Base-by-base conservation (phyloP, 257 asterid genomes). In the Ilex aquifolium region DNA sequence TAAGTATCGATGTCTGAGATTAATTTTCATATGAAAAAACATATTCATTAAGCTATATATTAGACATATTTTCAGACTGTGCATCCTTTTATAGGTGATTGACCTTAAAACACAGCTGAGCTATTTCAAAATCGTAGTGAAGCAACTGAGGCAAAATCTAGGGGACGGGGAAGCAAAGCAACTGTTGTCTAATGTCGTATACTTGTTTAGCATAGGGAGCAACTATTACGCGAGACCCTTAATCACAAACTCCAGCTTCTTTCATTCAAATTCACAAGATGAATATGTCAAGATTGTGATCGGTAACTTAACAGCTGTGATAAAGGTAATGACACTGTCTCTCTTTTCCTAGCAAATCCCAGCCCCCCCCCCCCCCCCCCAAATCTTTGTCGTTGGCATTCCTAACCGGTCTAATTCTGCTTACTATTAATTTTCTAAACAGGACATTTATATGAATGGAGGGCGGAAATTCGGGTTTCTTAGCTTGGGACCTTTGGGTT, bases 401-500 rank as follows among this genome's bases (percentile, higher is more conserved):
- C 39, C 49, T 57, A 49, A n/a, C 31, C 15, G 17, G 50, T 36
- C 42, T 36, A 29, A 31, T 54, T 49, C 3, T 7, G 2, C 3
- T 6, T 9, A 10, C 21, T 14, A 21, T 56, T 12, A n/a, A 2
- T 12, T 32, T 7, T 6, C 13, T 14, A 14, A 6, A 59, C 50
- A 75, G 80, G 74, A 65, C 29, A 31, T 75, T 29, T 46, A 75
- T 27, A 42, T 11, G 48, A 52, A 56, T 4, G 80, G 80, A 51
- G 80, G 68, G 5, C 67, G 74, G 39, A 75, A 75, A 56, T 75
- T 75, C 59, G 77, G 49, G 27, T 62, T 75, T 39, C 17, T 75
- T 21, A 67, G 21, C 56, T 6, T 67, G 67, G 2, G 62, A 10
- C 71, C 77, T 5, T 21, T 71, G 15, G 72, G 66, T 30, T 51